Base-by-base conservation (phyloP, 164 flowering plant genomes). In the Berberis vulgaris region DNA sequence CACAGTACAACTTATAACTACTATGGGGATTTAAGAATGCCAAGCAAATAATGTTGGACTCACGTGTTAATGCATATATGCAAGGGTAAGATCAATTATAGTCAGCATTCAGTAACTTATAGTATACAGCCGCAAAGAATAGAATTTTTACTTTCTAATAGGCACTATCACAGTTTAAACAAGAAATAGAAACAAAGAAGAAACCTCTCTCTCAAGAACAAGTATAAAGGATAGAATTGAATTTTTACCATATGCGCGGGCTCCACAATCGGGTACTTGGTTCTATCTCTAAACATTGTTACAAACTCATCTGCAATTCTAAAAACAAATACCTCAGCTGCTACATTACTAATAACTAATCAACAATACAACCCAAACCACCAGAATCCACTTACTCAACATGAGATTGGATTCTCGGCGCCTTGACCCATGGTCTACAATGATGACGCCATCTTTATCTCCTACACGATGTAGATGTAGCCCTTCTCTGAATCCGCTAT, bases 401-500 rank as follows among this genome's bases (percentile, higher is more conserved):
- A 93, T 83, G 57, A 85, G 81, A 79, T 89, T 93, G 45, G 98
- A 89, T 63, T 89, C 96, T 59, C 60, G 70, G 45, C 98, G 88
- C 47, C 98, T 85, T 2, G 98, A 93, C 0, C 98, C 98, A 67
- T 93, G 98, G 65, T 93, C 98, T 10, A 93, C 97, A 57, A 93
- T 83, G 67, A 89, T 83, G 44, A 93, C 73, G 39, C 88, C 98
- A 68, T 93, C 97, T 63, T 66, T 73, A 6, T 70, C 79, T 7
- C 86, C 81, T 4, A 89, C 73, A 38, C 80, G 76, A 69, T 67
- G 7, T 8, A 45, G 53, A 26, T 26, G 26, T 26, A 26, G 26
- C 46, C 65, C 70, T 67, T 62, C 50, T 47, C 74, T 68, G 49
- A 72, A 68, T 38, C 78, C 83, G 4, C 68, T 81, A 72, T 63